Evolutionary conservation across 2,329 filamentous ascomycete species (phyloP).

Genomic region (Fusarium beomiforme): DNA sequence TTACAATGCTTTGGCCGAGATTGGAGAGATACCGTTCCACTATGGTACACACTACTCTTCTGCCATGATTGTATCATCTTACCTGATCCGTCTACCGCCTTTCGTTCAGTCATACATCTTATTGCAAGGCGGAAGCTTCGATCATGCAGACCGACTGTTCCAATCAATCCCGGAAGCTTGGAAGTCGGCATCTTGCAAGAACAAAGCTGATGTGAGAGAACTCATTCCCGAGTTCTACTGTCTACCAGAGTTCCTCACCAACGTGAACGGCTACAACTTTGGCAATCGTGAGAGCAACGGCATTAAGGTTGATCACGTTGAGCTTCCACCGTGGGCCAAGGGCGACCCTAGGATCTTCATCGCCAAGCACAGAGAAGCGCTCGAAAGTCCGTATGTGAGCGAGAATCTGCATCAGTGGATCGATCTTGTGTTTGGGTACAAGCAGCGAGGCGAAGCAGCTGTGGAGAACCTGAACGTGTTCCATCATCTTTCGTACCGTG

Average conservation of each 20-base stretch:
- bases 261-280: slow-evolving; percentile 94
- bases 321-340: slow-evolving; percentile 95
- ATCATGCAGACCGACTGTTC: slow-evolving; percentile 95
- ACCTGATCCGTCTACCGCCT: slow-evolving; percentile 92
- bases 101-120: slow-evolving; percentile 96
- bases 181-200: slow-evolving; percentile 87
- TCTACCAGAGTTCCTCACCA: slow-evolving; percentile 92
- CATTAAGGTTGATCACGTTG: slow-evolving; percentile 83
- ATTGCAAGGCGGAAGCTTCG: slow-evolving; percentile 94
- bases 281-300: slow-evolving; percentile 84
- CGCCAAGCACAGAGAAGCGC: slow-evolving; percentile 90
- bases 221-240: slow-evolving; percentile 98
- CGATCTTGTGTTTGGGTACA: slow-evolving; percentile 91
- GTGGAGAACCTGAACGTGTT: slow-evolving; percentile 95
- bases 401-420: slow-evolving; percentile 94
- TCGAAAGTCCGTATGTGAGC: slow-evolving; percentile 93
- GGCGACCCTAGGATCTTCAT: slow-evolving; percentile 96
- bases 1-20: slow-evolving; percentile 89
- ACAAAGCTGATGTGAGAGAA: slow-evolving; percentile 94
- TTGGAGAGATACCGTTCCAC: slow-evolving; percentile 93
- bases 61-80: slow-evolving; percentile 98
- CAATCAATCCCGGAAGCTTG: slow-evolving; percentile 92
- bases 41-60: slow-evolving; percentile 99
- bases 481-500: slow-evolving; percentile 94
- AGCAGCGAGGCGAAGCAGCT: slow-evolving; percentile 92